phyloP scores from a whole-genome alignment of 495 filamentous ascomycete genomes.

The Aspergillus incahuasiensis region DNA sequence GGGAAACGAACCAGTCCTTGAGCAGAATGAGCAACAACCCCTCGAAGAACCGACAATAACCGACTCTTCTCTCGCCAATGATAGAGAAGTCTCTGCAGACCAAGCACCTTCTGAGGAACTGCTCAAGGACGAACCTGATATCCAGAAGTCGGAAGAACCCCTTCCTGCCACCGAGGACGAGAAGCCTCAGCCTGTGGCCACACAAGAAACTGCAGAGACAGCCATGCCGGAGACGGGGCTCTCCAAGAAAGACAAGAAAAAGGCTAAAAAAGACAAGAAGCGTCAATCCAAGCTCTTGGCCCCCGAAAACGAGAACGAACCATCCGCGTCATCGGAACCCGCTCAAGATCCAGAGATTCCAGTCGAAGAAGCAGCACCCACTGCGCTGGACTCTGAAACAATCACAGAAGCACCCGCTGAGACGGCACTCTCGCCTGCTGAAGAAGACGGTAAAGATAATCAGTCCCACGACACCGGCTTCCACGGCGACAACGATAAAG shows the following conservation, averaged over 20 bases:
- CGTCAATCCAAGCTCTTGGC: slow-evolving; percentile 31
- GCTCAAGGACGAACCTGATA: background rate
- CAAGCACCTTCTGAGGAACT: background rate
- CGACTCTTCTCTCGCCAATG: background rate
- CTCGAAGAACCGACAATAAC: background rate
- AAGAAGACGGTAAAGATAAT: slow-evolving; percentile 48
- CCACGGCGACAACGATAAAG: slow-evolving; percentile 34
- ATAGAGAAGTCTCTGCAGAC: background rate
- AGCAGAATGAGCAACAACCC: background rate
- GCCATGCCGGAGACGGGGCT: slow-evolving; percentile 15
- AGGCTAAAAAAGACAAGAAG: slow-evolving; percentile 48
- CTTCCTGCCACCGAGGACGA: background rate
- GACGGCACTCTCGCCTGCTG: slow-evolving; percentile 37
- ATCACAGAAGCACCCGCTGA: slow-evolving; percentile 17
- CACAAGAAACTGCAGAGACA: slow-evolving; percentile 8
- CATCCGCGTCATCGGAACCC: background rate
- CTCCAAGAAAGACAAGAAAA: slow-evolving; percentile 39
- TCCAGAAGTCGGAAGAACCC: background rate
- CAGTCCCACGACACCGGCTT: slow-evolving; percentile 44
- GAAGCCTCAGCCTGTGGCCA: background rate
- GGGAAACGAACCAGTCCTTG: background rate
- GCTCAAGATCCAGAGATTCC: slow-evolving; percentile 2
- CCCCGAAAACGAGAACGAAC: slow-evolving; percentile 18
- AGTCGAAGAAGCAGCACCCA: slow-evolving; percentile 12
- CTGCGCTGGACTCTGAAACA: background rate